Conservation (phyloP, 2,329 filamentous ascomycete species). For the Fusarium acutatum region DNA sequence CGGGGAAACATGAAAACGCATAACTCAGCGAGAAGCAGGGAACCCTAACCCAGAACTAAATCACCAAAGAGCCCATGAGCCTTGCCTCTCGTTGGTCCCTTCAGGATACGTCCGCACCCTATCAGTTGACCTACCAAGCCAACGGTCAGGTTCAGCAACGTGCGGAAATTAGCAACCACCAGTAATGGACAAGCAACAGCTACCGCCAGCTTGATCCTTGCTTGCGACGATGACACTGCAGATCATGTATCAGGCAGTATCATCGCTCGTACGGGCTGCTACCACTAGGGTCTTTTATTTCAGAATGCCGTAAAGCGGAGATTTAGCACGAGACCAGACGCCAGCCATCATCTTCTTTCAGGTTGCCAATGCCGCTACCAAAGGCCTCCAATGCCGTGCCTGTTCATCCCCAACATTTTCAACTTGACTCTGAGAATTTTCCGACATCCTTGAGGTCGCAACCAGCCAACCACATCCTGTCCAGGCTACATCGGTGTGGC, state of each 20-base stretch:
- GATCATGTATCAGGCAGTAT: slow-evolving; percentile 31
- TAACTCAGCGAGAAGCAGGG: not conserved
- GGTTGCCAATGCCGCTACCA: slow-evolving; percentile 13
- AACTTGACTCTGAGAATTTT: slow-evolving; percentile 9
- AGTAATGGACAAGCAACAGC: not conserved
- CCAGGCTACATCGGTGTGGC: slow-evolving; percentile 15
- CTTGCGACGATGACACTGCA: slow-evolving; percentile 17
- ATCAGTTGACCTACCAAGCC: not conserved
- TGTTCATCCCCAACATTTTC: not conserved
- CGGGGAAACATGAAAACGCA: slow-evolving; percentile 22
- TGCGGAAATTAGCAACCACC: not conserved
- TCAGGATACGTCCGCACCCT: not conserved
- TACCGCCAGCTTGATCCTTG: not conserved
- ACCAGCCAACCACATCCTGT: not conserved
- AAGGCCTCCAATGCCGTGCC: not conserved
- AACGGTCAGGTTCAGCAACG: not conserved
- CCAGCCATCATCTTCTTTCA: slow-evolving; percentile 24
- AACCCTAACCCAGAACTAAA: not conserved
- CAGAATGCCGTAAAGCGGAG: slow-evolving; percentile 10
- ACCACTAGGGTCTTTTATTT: slow-evolving; percentile 5
- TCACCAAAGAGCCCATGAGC: not conserved
- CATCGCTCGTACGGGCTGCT: not conserved
- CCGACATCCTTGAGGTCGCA: slow-evolving; percentile 7
- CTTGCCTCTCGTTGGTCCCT: not conserved
- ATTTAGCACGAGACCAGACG: slow-evolving; percentile 25